Base-by-base conservation (phyloP, 371 early-diverging fungal species). In the Mortierella sp. region DNA sequence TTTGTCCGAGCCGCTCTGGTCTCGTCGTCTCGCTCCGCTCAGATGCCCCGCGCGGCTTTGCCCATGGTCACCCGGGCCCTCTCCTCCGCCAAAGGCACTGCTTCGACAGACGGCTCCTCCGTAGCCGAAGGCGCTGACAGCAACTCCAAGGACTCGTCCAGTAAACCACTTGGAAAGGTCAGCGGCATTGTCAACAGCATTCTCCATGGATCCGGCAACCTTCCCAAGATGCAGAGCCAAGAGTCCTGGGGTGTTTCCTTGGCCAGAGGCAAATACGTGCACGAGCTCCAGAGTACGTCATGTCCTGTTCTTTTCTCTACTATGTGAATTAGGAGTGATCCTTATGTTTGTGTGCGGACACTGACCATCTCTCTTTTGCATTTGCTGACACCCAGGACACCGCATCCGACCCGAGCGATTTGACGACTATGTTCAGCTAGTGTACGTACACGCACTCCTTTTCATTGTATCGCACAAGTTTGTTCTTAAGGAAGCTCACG, bases 221-320 rank as follows among this genome's bases (percentile, higher is more conserved):
- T 81, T 26, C 79, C 86, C 31, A 86, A 86, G 51, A 72, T 86
- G 2, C 79, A 76, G 46, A 86, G 86, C 34, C 86, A 86, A 69
- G 86, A 86, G 34, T 86, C 86, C 31, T 91, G 71, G 86, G 86
- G 86, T 26, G 82, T 82, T 69, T 86, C 86, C 16, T 82, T 97
- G 72, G 96, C 97, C 10, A 90, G 96, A 44, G 97, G 97, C 71
- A 96, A 97, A 90, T 96, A 95, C 77, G 95, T 97, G 19, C 97
- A 97, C 82, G 96, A 98, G 85, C 82, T 97, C 54, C 92, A 94
- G 77, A 92, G 95, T 95, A 90, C 51, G 46, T 26, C 31, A 24
- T 51, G 13, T 34, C 19, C 3, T 6, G 24, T 71, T 57, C 46
- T 37, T 64, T 54, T n/a, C 50, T 19, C 57, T 48, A 43, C 13